Percentiles rank a stretch among this genome's conserved stretches.
Conservation (phyloP, 805 yeast species). For the Teunomyces stri region DNA sequence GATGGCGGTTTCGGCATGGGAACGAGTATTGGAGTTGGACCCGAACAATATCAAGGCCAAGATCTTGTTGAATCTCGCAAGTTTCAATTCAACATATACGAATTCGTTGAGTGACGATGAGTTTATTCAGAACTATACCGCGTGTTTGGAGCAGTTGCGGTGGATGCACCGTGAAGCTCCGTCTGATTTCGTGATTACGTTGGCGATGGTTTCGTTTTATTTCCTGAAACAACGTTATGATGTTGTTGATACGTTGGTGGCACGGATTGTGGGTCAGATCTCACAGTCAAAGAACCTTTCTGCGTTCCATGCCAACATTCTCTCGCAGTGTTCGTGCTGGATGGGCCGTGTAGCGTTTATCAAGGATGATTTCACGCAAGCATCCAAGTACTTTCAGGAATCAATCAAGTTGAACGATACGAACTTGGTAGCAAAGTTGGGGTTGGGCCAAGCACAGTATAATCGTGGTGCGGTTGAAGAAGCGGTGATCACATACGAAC, state of each 20-base stretch:
- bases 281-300: conserved; percentile 19
- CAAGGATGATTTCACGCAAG: conserved; percentile 57
- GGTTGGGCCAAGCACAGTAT: conserved; percentile 82
- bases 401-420: conserved; percentile 64
- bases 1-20: conserved; percentile 82
- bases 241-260: conserved; percentile 54
- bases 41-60: conserved; percentile 59
- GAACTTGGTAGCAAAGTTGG: conserved; percentile 71
- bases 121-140: conserved; percentile 58
- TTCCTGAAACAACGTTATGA: conserved; percentile 66
- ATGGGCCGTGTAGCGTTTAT: conserved; percentile 73
- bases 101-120: conserved; percentile 56
- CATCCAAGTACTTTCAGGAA: conserved; percentile 71
- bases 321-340: conserved; percentile 62
- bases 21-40: conserved; percentile 67
- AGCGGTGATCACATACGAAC: conserved; percentile 82
- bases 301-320: conserved; percentile 26
- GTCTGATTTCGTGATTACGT: conserved; percentile 58
- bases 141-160: conserved; percentile 51
- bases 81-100: conserved; percentile 61
- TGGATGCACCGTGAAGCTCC: conserved; percentile 38
- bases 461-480: conserved; percentile 74
- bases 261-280: conserved; percentile 39
- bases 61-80: conserved; percentile 63
- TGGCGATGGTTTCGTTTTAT: conserved; percentile 66